These are phyloP conservation scores for Solanum tarijense DNA, from an alignment of 257 asterid genomes.

Conservation along the genomic window DNA sequence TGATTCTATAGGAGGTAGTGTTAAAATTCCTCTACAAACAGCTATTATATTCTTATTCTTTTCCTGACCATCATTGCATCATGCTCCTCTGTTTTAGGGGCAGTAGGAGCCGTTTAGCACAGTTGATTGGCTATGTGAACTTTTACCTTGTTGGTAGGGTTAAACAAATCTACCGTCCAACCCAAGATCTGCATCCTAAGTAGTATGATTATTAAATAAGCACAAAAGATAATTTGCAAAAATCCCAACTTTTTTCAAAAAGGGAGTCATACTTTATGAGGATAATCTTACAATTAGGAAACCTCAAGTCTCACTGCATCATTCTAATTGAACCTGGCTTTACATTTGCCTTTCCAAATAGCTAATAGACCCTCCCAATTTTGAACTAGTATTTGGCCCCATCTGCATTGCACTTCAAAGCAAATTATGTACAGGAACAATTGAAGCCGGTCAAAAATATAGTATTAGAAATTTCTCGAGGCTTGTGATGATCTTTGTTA, in stretches of 20 bases:
- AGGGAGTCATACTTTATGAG: background rate
- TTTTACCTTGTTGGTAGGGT: background rate
- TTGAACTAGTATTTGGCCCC: constrained; percentile 1
- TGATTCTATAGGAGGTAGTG: background rate
- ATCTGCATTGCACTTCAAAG: constrained; percentile 3
- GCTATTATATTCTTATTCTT: background rate
- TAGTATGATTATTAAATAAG: background rate
- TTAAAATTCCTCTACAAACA: background rate
- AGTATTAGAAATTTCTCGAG: background rate
- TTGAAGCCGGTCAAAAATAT: constrained; percentile 11
- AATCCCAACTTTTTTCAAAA: background rate
- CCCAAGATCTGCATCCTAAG: background rate
- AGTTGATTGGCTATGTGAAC: background rate
- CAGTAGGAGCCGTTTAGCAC: background rate
- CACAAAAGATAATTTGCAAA: background rate
- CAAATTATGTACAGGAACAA: constrained; percentile 19
- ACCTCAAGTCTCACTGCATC: background rate
- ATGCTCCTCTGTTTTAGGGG: background rate
- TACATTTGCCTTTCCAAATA: background rate
- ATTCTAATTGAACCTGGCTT: background rate
- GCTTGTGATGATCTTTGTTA: background rate
- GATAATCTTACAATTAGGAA: background rate
- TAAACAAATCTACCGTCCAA: background rate
- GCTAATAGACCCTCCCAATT: background rate
- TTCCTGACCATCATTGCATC: background rate